Percentiles rank a stretch among this genome's conserved stretches.
phyloP scores from a whole-genome alignment of 2,329 filamentous ascomycete genomes.

The Corinectria fuckeliana region DNA sequence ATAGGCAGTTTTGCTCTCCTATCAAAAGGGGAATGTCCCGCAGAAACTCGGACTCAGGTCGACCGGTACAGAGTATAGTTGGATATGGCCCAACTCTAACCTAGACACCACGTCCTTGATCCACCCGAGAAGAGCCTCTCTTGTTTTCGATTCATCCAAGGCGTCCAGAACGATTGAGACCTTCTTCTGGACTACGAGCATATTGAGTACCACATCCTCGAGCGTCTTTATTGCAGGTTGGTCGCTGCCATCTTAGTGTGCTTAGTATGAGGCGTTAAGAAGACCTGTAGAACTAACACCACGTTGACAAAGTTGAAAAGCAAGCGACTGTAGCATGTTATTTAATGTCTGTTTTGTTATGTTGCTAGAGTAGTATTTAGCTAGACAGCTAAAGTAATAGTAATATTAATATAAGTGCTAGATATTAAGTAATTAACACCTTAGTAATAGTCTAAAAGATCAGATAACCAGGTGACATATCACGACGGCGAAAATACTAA shows the following conservation, averaged over 20 bases:
- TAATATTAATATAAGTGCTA: too few relatives aligned
- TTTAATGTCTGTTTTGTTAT: constrained; percentile 23
- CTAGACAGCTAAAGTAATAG: too few relatives aligned
- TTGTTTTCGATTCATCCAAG: constrained; percentile 32
- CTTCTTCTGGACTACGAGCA: constrained; percentile 25
- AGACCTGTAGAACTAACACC: background rate
- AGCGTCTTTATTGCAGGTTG: background rate
- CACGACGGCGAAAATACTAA: constrained; percentile 4
- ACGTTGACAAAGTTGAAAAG: constrained; percentile 25
- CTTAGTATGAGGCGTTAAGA: background rate
- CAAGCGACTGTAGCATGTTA: constrained; percentile 21
- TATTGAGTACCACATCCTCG: constrained; percentile 8
- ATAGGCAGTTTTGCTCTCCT: constrained; percentile 23
- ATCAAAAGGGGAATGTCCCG: constrained; percentile 11
- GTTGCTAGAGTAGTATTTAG: constrained; percentile 35
- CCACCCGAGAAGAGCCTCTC: constrained; percentile 27
- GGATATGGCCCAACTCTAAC: background rate
- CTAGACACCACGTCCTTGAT: constrained; percentile 13
- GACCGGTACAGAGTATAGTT: constrained; percentile 25
- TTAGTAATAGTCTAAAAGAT: constrained; percentile 5
- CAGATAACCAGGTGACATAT: constrained; percentile 10
- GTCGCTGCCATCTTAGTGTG: background rate
- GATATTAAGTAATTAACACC: too few relatives aligned
- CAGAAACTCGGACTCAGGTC: constrained; percentile 29
- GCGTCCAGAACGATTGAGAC: constrained; percentile 30